Conservation (phyloP, 192 early-diverging fungal species). For the Linnemannia hyalina region DNA sequence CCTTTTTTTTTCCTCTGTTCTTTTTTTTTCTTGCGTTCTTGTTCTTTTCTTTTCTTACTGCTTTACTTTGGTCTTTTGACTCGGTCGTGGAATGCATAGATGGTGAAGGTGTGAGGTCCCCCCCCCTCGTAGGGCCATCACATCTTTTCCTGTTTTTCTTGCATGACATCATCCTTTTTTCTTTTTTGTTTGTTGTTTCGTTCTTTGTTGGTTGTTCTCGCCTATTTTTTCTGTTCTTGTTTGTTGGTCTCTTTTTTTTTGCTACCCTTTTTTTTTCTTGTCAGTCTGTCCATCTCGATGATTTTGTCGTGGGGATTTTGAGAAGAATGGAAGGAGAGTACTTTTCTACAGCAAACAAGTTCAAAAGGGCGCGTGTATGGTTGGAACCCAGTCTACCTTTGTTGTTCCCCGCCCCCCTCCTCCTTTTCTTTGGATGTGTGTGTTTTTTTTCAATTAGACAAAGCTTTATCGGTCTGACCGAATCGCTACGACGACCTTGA, state of each 20-base stretch:
- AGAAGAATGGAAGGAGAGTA: not conserved
- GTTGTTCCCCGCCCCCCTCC: too few species aligned
- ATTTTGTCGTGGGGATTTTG: not conserved
- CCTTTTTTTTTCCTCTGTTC: not conserved
- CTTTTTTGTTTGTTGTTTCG: slow-evolving; percentile 7
- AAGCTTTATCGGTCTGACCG: too few species aligned
- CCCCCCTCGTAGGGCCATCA: not conserved
- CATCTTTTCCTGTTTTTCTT: not conserved
- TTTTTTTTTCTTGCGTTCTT: not conserved
- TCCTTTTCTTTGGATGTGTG: too few species aligned
- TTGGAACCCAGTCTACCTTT: too few species aligned
- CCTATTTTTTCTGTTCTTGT: not conserved
- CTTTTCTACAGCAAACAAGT: not conserved
- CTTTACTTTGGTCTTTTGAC: slow-evolving; percentile 1
- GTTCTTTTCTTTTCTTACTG: not conserved
- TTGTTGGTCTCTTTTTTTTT: not conserved
- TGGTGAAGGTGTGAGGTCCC: not conserved
- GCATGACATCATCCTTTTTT: slow-evolving; percentile 7
- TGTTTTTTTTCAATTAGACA: too few species aligned
- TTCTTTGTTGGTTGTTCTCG: not conserved
- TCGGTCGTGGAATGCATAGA: slow-evolving; percentile 1
- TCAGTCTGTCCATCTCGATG: not conserved
- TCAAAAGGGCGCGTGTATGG: too few species aligned
- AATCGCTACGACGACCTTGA: too few species aligned
- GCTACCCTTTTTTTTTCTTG: not conserved